Evolutionary conservation across 2,329 filamentous ascomycete genomes (phyloP).

Genomic region (Herpotrichia juniperi): DNA sequence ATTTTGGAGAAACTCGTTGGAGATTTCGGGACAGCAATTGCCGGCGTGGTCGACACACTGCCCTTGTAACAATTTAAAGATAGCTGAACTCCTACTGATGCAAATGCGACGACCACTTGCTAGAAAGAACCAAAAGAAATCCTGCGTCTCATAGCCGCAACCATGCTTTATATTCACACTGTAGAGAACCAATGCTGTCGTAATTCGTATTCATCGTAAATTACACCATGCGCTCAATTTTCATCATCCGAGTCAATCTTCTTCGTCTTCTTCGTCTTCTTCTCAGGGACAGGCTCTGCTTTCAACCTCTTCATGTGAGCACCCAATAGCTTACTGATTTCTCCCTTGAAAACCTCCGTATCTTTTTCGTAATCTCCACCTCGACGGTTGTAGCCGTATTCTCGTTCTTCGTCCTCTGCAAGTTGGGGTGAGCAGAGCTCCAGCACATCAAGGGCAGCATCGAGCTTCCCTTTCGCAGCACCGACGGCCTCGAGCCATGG

Average conservation of each 20-base stretch:
- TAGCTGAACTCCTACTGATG: too few species aligned
- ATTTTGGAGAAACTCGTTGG: too few species aligned
- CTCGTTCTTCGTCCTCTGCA: not conserved
- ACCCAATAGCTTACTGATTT: conserved; percentile 25
- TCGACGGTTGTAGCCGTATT: not conserved
- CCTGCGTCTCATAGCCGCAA: too few species aligned
- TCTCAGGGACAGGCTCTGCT: conserved; percentile 4
- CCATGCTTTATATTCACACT: too few species aligned
- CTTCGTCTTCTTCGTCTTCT: conserved; percentile 15
- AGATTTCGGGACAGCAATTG: too few species aligned
- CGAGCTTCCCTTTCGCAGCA: conserved; percentile 27
- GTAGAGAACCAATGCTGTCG: too few species aligned
- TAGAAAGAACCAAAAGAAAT: too few species aligned
- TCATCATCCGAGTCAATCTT: not conserved
- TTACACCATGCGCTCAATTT: not conserved
- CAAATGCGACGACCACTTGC: too few species aligned
- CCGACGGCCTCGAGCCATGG: conserved; percentile 44
- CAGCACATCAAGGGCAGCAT: conserved; percentile 37
- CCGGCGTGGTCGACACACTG: too few species aligned
- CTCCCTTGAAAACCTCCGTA: conserved; percentile 17
- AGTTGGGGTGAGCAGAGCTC: conserved; percentile 10
- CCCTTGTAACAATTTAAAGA: too few species aligned
- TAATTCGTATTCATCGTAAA: too few species aligned
- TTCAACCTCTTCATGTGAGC: conserved; percentile 24
- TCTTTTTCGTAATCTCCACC: conserved; percentile 7